Percentiles rank a stretch among this genome's conserved stretches.
phyloP scores from a whole-genome alignment of 1,139 yeast species.

The Debaryomyces fabryi region DNA sequence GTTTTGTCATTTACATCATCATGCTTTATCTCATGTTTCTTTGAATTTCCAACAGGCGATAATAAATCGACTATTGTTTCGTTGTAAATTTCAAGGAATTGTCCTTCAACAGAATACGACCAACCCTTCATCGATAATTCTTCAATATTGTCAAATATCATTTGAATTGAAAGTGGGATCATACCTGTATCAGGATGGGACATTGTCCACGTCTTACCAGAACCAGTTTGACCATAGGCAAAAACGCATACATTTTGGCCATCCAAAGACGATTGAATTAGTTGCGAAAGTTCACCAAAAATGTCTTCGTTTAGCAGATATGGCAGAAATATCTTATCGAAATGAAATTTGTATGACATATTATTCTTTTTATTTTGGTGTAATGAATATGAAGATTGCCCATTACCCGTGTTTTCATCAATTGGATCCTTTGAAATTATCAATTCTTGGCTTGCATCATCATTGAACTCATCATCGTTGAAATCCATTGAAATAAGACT shows the following conservation, averaged over 20 bases:
- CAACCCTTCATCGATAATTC: conserved; percentile 60
- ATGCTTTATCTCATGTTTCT: conserved; percentile 74
- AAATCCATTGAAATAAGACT: conserved; percentile 31
- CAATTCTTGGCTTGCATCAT: conserved; percentile 53
- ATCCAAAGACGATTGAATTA: conserved; percentile 86
- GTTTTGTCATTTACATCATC: conserved; percentile 58
- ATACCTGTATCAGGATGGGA: conserved; percentile 72
- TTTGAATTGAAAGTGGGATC: conserved; percentile 75
- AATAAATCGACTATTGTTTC: conserved; percentile 77
- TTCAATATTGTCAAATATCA: conserved; percentile 66
- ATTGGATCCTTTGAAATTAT: conserved; percentile 33
- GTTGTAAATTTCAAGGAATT: conserved; percentile 87
- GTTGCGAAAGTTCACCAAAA: conserved; percentile 82
- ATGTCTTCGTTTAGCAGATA: conserved; percentile 58
- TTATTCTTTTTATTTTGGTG: conserved; percentile 8
- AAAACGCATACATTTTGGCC: conserved; percentile 92
- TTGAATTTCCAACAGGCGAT: conserved; percentile 26
- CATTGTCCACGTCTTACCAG: conserved; percentile 96
- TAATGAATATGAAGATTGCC: conserved; percentile 10
- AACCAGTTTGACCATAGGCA: conserved; percentile 98
- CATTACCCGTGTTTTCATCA: conserved; percentile 9
- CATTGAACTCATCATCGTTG: conserved; percentile 51
- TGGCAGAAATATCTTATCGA: conserved; percentile 77
- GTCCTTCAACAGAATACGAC: conserved; percentile 68
- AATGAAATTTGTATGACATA: conserved; percentile 50